A percentile compares a stretch with the other conserved stretches of the same genome.
Evolutionary conservation across 1,284 basidiomycete species (phyloP).

Genomic region (Ustilago loliicola): DNA sequence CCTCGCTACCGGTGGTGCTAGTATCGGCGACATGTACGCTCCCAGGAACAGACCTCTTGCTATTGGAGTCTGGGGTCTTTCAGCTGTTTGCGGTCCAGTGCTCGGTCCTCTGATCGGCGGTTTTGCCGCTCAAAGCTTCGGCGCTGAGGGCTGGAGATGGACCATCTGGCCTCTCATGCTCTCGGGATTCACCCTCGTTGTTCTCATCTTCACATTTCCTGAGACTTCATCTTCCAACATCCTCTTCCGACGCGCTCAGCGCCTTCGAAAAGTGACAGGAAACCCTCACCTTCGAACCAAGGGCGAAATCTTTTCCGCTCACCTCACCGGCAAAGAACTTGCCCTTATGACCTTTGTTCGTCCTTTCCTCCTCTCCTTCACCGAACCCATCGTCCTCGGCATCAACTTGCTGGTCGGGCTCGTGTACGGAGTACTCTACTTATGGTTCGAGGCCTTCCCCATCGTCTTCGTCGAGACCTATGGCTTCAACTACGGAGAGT

Average conservation of each 20-base stretch:
- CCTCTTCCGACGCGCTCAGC: constrained; percentile 67
- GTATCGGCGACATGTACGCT: constrained; percentile 53
- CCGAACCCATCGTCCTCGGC: constrained; percentile 48
- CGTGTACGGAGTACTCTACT: constrained; percentile 49
- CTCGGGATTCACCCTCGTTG: constrained; percentile 60
- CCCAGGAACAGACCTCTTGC: constrained; percentile 32
- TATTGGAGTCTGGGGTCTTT: constrained; percentile 57
- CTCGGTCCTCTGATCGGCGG: constrained; percentile 61
- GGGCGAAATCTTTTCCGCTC: constrained; percentile 65
- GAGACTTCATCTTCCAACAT: constrained; percentile 71
- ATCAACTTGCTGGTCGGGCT: constrained; percentile 59
- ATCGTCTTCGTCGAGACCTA: constrained; percentile 57
- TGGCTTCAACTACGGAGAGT: constrained; percentile 60
- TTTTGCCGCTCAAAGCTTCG: constrained; percentile 46
- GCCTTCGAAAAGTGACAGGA: constrained; percentile 70
- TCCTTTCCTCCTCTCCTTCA: constrained; percentile 59
- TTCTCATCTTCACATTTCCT: constrained; percentile 67
- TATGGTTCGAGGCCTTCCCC: constrained; percentile 58
- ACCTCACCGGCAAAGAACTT: constrained; percentile 47
- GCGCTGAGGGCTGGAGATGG: constrained; percentile 54
- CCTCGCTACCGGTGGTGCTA: constrained; percentile 61
- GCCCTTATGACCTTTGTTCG: constrained; percentile 58
- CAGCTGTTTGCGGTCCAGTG: constrained; percentile 52
- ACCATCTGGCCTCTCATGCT: constrained; percentile 70
- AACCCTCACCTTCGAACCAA: constrained; percentile 68